Base-by-base conservation (phyloP, 1,139 yeast species). In the Lodderomyces oxycetoniae region DNA sequence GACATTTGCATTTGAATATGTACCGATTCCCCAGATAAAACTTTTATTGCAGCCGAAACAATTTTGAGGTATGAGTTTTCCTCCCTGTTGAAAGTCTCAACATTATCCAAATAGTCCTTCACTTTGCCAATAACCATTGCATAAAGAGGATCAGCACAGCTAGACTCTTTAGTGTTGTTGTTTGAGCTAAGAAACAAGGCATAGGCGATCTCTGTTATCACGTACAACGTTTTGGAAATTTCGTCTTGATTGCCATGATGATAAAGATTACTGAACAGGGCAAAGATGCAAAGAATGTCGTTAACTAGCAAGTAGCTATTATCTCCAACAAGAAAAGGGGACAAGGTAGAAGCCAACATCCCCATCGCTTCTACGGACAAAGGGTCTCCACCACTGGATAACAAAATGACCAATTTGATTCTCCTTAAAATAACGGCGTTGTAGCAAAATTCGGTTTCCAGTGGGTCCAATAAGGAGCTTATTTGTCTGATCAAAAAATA, bases 401-500 rank as follows among this genome's bases (percentile, higher is more conserved):
- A 32, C 5, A 57, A 33, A 6, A 70, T 40, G 1, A 74, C 42
- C 2, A 67, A 42, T 34, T 70, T 70, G 10, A 77, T 38, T 37
- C 55, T 63, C 39, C 78, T 56, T 6, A 76, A 30, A 31, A 30
- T 11, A 20, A 5, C 5, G 21, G 4, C 7, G 29, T 10, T 5
- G 10, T 9, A 17, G 14, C n/a, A 20, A 12, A 9, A 5, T 9
- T 10, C 9, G 9, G 9, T 4, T 16, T 13, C 9, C 3, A 7
- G 22, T 16, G 20, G 5, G 5, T 53, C 47, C 3, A 71, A 36
- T 7, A 47, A 39, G 2, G 55, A 34, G 1, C 68, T 43, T 2
- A 69, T 27, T 13, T 64, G 54, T 13, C 70, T 53, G 1, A 60
- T 28, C 4, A 74, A 32, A 45, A 74, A 74, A 38, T 63, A 65